Conservation (phyloP, 805 yeast species). For the Grigorovia yakushimaensis region DNA sequence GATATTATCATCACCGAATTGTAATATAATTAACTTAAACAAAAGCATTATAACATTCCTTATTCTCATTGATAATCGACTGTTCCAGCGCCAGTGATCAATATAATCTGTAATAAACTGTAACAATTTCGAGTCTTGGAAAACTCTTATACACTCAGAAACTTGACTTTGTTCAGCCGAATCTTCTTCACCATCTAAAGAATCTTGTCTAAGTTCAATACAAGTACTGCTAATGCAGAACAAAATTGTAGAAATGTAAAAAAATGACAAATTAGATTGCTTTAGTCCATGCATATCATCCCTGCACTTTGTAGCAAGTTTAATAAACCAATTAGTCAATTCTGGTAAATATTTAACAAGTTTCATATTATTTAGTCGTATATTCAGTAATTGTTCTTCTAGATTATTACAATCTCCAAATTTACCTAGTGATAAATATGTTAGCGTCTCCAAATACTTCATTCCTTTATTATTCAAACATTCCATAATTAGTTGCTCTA, state of each 20-base stretch:
- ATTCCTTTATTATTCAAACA: constrained; percentile 2
- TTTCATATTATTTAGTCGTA: constrained; percentile 18
- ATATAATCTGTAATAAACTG: constrained; percentile 38
- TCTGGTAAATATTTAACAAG: constrained; percentile 8
- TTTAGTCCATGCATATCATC: constrained; percentile 15
- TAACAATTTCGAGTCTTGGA: constrained; percentile 31
- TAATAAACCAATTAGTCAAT: constrained; percentile 14
- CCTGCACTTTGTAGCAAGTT: constrained; percentile 18
- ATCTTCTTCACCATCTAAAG: neutral
- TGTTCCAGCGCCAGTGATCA: constrained; percentile 60
- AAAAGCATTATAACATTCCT: constrained; percentile 46
- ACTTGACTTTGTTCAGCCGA: constrained; percentile 7
- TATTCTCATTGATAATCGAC: constrained; percentile 36
- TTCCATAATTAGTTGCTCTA: constrained; percentile 1
- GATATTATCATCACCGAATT: constrained; percentile 48
- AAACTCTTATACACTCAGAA: constrained; percentile 4
- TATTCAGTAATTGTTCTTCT: constrained; percentile 11
- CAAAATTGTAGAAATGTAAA: constrained; percentile 20
- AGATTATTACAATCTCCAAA: constrained; percentile 7
- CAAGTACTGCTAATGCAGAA: constrained; percentile 16
- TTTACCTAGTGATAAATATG: constrained; percentile 23
- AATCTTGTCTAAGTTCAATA: constrained; percentile 9
- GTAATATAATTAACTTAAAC: constrained; percentile 45
- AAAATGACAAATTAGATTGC: constrained; percentile 13
- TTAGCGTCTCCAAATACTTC: constrained; percentile 12